Evolutionary conservation across 2,329 filamentous ascomycete species (phyloP), one percentile per base, ranked within the genome.

Genomic region (Colletotrichum chrysophilum): DNA sequence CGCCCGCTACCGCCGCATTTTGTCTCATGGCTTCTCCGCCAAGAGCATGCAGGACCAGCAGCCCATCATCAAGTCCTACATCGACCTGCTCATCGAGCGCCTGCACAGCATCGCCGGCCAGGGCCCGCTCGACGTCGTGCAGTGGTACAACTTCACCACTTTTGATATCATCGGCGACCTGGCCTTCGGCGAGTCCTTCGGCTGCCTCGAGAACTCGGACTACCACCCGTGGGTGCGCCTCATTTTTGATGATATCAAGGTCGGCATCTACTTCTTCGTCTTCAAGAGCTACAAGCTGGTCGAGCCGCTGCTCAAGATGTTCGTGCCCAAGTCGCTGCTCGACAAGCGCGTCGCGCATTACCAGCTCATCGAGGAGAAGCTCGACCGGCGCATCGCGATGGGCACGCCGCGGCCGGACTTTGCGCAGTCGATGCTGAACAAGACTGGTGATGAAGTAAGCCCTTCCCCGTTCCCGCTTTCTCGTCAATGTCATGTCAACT

Each of bases 71-170:
- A 79, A 81, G 71, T 74, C 77, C 1, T 87, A 88, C 77, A 82
- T 86, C 30, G 80, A 85, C 60, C 76, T 86, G 16, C 81, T 88
- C 52, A 81, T 88, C 34, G 66, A 79, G 18, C 82, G 81, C 43
- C 77, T 89, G 64, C 80, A 78, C 30, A 82, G 85, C 28, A 78
- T 83, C 14, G 76, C 68, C 12, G 55, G 36, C 3, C 18, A 58
- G 3, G 76, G 76, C 3, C 43, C 68, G 5, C 55, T 81, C 30
- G 77, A 84, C 66, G 74, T 83, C 14, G 77, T 77, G 0, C 26
- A 67, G 24, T 83, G 79, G 82, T 82, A 79, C 78, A 80, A 79
- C 65, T 81, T 66, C 48, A 74, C 78, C 14, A 82, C 82, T 1
- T 83, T 83, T 24, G 82, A 83, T 61, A 77, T 83, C 18, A 81